Percentiles rank a stretch among this genome's conserved stretches.
Conservation (phyloP, 768 basidiomycete species). For the Termitomyces sp. region DNA sequence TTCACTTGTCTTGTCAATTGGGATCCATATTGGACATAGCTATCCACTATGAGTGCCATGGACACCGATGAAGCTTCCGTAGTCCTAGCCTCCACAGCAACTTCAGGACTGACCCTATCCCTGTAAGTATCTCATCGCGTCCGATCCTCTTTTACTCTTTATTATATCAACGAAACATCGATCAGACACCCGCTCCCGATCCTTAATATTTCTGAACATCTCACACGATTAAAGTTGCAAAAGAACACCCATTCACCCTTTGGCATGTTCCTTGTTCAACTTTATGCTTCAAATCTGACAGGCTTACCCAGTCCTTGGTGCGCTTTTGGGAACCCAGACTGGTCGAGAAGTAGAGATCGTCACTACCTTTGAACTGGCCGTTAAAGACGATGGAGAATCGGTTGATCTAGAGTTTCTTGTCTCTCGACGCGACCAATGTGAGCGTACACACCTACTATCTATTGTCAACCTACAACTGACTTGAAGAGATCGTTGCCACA, state of each 20-base stretch:
- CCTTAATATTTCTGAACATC: conserved; percentile 94
- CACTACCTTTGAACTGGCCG: conserved; percentile 90
- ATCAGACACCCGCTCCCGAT: conserved; percentile 93
- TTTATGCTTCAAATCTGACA: neutral
- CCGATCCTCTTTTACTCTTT: neutral
- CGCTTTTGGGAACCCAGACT: conserved; percentile 88
- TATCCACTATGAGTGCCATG: conserved; percentile 53
- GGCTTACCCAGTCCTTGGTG: conserved; percentile 71
- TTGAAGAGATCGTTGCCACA: conserved; percentile 28
- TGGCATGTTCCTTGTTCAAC: conserved; percentile 37
- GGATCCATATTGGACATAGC: too few relatives aligned
- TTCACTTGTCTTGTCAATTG: too few relatives aligned
- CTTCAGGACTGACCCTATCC: conserved; percentile 71
- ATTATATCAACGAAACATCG: conserved; percentile 18
- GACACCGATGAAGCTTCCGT: conserved; percentile 77
- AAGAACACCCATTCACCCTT: conserved; percentile 59
- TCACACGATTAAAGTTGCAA: conserved; percentile 81
- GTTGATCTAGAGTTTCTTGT: conserved; percentile 84
- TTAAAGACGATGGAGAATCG: conserved; percentile 49
- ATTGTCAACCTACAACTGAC: conserved; percentile 5
- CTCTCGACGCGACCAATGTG: conserved; percentile 86
- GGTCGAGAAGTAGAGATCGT: conserved; percentile 96
- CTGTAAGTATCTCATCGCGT: conserved; percentile 45
- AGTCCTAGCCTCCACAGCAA: conserved; percentile 66
- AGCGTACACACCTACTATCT: conserved; percentile 9